Percentiles rank a stretch among this genome's conserved stretches.
Evolutionary conservation across 2,329 filamentous ascomycete species (phyloP).

Genomic region (Cladobotryum protrusum): DNA sequence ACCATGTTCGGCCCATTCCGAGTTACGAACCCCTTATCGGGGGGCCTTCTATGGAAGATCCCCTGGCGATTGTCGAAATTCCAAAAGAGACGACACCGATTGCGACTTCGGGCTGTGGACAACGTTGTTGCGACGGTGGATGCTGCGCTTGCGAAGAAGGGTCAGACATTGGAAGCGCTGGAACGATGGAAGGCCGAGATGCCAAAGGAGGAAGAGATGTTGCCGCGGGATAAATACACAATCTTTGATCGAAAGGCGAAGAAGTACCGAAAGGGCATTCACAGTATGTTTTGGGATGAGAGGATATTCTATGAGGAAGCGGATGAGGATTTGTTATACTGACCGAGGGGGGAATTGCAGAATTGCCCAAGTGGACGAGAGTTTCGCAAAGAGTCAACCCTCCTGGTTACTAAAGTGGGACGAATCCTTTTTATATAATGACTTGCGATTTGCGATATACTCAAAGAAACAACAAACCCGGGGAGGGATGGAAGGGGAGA

Average conservation of each 20-base stretch:
- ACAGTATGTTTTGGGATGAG: constrained; percentile 63
- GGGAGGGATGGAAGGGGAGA: constrained; percentile 5
- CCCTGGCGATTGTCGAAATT: constrained; percentile 91
- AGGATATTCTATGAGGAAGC: background rate
- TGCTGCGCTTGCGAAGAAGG: constrained; percentile 66
- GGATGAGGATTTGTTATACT: background rate
- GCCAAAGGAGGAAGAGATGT: constrained; percentile 93
- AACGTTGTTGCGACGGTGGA: constrained; percentile 78
- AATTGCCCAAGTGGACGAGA: constrained; percentile 88
- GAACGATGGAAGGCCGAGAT: constrained; percentile 93
- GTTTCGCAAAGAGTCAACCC: constrained; percentile 92
- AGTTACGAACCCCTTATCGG: constrained; percentile 66
- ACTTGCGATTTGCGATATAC: constrained; percentile 1
- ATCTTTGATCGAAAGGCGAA: constrained; percentile 96
- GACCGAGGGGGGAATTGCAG: constrained; percentile 33
- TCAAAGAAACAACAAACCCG: background rate
- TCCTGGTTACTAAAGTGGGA: constrained; percentile 68
- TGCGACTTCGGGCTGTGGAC: constrained; percentile 80
- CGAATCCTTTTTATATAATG: background rate
- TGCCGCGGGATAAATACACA: constrained; percentile 94
- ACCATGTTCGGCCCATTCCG: constrained; percentile 82
- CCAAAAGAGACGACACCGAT: constrained; percentile 82
- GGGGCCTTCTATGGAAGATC: constrained; percentile 91
- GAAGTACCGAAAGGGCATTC: constrained; percentile 92
- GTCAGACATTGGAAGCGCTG: constrained; percentile 67